phyloP scores from a whole-genome alignment of 2,329 filamentous ascomycete species.

The Colletotrichum viniferum region DNA sequence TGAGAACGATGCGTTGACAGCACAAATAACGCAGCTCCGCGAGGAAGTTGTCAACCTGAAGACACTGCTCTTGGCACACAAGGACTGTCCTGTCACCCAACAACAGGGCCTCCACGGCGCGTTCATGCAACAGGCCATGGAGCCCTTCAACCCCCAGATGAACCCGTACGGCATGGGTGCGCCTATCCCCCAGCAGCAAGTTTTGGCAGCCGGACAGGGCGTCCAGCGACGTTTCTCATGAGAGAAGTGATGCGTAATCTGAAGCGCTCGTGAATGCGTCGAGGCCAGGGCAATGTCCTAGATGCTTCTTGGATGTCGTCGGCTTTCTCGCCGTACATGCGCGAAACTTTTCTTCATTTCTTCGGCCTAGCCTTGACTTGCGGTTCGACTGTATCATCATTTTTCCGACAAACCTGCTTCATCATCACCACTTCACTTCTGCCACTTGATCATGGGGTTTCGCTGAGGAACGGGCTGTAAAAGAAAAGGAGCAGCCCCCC shows the following conservation, averaged over 20 bases:
- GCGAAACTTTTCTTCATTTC: neutral
- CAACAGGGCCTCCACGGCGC: constrained; percentile 73
- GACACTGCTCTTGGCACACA: constrained; percentile 89
- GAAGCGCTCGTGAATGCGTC: neutral
- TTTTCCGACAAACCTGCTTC: constrained; percentile 8
- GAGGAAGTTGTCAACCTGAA: constrained; percentile 97
- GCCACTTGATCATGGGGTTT: neutral
- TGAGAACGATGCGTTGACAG: constrained; percentile 87
- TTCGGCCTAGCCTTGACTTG: neutral
- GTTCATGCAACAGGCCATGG: constrained; percentile 61
- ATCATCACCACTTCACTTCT: constrained; percentile 1
- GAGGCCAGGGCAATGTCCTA: constrained; percentile 2
- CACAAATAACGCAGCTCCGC: constrained; percentile 81
- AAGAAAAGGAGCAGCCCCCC: constrained; percentile 5
- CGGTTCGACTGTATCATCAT: constrained; percentile 15
- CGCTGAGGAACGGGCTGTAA: neutral
- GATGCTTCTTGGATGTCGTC: neutral
- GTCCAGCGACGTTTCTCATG: constrained; percentile 62
- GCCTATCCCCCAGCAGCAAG: constrained; percentile 55
- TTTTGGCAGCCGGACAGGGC: constrained; percentile 58
- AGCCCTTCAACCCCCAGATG: constrained; percentile 59
- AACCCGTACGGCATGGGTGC: constrained; percentile 64
- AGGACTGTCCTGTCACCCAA: constrained; percentile 92
- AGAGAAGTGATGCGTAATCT: constrained; percentile 28
- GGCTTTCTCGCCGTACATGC: neutral